A percentile compares a stretch with the other conserved stretches of the same genome.
Conservation (phyloP, 148 eudicot species). For the Drosera capensis region DNA sequence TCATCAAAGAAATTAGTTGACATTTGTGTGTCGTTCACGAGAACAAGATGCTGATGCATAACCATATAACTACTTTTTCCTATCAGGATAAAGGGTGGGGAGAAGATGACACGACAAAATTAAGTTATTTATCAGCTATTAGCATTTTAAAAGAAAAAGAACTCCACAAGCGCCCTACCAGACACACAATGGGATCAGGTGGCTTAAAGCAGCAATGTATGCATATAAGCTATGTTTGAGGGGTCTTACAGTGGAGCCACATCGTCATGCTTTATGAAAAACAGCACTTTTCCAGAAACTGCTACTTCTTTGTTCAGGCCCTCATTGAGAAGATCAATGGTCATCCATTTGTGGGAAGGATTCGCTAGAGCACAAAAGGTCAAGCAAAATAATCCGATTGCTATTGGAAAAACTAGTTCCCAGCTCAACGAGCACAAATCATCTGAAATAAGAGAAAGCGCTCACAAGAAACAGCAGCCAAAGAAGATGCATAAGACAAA, state of each 20-base stretch:
- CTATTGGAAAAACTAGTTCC: constrained; percentile 1
- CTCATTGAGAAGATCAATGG: constrained; percentile 42
- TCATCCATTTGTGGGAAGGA: constrained; percentile 39
- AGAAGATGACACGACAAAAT: too few relatives aligned
- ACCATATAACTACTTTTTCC: not conserved
- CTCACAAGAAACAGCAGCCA: constrained; percentile 51
- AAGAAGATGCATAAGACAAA: too few relatives aligned
- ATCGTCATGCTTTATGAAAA: constrained; percentile 48
- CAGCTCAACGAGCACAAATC: constrained; percentile 3
- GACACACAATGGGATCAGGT: too few relatives aligned
- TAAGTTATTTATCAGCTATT: too few relatives aligned
- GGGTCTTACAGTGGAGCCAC: constrained; percentile 60
- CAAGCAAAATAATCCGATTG: constrained; percentile 5
- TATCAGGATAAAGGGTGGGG: too few relatives aligned
- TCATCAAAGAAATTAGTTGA: constrained; percentile 7
- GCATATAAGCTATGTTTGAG: not conserved
- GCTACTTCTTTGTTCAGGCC: constrained; percentile 68
- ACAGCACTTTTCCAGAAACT: constrained; percentile 49
- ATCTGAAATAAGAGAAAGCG: constrained; percentile 4
- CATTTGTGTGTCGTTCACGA: not conserved
- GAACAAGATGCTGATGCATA: not conserved
- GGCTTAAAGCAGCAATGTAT: too few relatives aligned
- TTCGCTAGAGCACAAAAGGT: constrained; percentile 31
- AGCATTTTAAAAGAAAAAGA: too few relatives aligned
- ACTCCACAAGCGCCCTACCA: too few relatives aligned